Evolutionary conservation across 2,329 filamentous ascomycete genomes (phyloP).

Genomic region (Scytalidium sp.): DNA sequence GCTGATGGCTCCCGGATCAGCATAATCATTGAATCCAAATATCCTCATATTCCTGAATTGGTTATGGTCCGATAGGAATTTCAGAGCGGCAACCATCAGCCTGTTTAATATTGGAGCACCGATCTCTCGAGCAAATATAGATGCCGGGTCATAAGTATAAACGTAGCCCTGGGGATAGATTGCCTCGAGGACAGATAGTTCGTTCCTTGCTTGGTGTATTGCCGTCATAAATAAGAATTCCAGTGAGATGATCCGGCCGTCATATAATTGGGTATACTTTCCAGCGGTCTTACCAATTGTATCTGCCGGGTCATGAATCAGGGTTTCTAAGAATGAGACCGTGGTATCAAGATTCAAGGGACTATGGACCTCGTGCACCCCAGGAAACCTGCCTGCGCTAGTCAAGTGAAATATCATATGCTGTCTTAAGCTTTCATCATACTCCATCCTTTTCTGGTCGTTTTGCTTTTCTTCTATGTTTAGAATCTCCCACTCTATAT

Average conservation of each 20-base stretch:
- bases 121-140: slow-evolving; percentile 21
- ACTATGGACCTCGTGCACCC: slow-evolving; percentile 5
- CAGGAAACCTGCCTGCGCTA: slow-evolving; percentile 8
- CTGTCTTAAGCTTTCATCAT: slow-evolving; percentile 15
- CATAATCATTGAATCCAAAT: slow-evolving; percentile 24
- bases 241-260: slow-evolving; percentile 14
- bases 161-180: slow-evolving; percentile 22
- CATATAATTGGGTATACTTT: slow-evolving; percentile 9
- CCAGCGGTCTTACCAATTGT: slow-evolving; percentile 2
- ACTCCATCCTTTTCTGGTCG: slow-evolving; percentile 7
- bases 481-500: slow-evolving; percentile 10
- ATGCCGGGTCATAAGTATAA: slow-evolving; percentile 23
- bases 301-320: slow-evolving; percentile 2
- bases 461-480: slow-evolving; percentile 15
- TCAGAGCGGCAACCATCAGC: slow-evolving; percentile 17
- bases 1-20: slow-evolving; percentile 8
- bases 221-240: slow-evolving; percentile 22
- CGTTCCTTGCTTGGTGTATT: slow-evolving; percentile 19
- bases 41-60: slow-evolving; percentile 17
- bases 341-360: slow-evolving; percentile 4
- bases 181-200: slow-evolving; percentile 21
- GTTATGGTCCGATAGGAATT: slow-evolving; percentile 12
- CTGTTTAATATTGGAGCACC: slow-evolving; percentile 17
- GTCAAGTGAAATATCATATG: slow-evolving; percentile 22
- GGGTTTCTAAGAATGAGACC: slow-evolving; percentile 9